These are phyloP conservation scores for Phytophthora ramorum DNA, from an alignment of 352 stramenopile genomes.

Conservation along the genomic window DNA sequence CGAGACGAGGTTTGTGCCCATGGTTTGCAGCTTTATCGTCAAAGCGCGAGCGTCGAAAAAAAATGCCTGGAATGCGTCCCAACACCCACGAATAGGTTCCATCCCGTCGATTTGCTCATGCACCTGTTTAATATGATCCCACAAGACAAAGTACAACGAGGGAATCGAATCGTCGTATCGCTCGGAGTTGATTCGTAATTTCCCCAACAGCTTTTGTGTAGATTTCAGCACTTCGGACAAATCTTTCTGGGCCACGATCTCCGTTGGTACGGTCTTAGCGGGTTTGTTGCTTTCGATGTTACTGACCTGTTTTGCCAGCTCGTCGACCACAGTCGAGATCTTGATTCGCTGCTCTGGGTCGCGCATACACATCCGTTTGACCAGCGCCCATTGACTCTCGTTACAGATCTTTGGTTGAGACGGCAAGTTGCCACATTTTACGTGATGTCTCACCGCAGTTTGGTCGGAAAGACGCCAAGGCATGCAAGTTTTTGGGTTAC, in stretches of 20 bases:
- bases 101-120: not conserved
- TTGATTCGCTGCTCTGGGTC: constrained; percentile 4
- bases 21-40: not conserved
- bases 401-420: not conserved
- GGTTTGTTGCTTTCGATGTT: not conserved
- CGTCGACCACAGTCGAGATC: constrained; percentile 18
- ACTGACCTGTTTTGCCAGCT: not conserved
- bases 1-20: not conserved
- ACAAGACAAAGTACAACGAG: constrained; percentile 1
- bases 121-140: not conserved
- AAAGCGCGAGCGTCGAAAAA: not conserved
- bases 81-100: not conserved
- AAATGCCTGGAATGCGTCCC: not conserved
- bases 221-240: not conserved
- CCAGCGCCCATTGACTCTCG: constrained; percentile 5
- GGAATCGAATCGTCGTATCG: not conserved
- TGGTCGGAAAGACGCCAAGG: not conserved
- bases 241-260: not conserved
- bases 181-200: no score
- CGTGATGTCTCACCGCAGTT: not conserved
- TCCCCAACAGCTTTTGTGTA: not conserved
- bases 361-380: not conserved
- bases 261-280: not conserved
- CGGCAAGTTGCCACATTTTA: not conserved
- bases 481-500: not conserved